phyloP scores from a whole-genome alignment of 805 yeast genomes.

The Yamadazyma olivae region DNA sequence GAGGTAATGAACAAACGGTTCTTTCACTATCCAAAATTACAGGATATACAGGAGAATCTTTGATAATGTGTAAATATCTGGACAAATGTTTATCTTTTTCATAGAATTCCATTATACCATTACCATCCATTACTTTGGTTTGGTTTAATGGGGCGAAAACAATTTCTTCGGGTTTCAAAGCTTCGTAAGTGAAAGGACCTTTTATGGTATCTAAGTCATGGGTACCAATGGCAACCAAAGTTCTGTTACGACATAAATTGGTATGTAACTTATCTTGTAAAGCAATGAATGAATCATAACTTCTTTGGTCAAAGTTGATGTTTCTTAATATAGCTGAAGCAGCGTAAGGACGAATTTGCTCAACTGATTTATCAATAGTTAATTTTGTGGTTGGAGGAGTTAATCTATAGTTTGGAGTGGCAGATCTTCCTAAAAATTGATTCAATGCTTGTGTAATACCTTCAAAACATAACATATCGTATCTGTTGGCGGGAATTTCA shows the following conservation, averaged over 20 bases:
- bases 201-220: conserved; percentile 83
- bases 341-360: conserved; percentile 82
- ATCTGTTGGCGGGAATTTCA: conserved; percentile 97
- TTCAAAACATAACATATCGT: conserved; percentile 96
- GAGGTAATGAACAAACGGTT: conserved; percentile 89
- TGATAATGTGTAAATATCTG: conserved; percentile 82
- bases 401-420: conserved; percentile 66
- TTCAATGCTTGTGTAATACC: conserved; percentile 95
- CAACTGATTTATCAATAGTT: conserved; percentile 73
- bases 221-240: conserved; percentile 97
- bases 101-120: conserved; percentile 81
- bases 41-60: conserved; percentile 86
- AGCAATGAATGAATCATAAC: conserved; percentile 91
- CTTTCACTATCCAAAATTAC: conserved; percentile 77
- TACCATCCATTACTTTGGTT: conserved; percentile 66
- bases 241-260: conserved; percentile 94
- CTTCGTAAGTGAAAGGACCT: conserved; percentile 87
- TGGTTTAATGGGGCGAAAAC: conserved; percentile 76
- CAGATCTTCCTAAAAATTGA: conserved; percentile 72
- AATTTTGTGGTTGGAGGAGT: conserved; percentile 60
- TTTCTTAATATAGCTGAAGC: conserved; percentile 92
- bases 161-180: conserved; percentile 72
- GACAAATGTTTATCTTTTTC: conserved; percentile 88
- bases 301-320: conserved; percentile 74
- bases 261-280: conserved; percentile 95